Base-by-base conservation (phyloP, 495 filamentous ascomycete species). In the Geopyxis carbonaria region DNA sequence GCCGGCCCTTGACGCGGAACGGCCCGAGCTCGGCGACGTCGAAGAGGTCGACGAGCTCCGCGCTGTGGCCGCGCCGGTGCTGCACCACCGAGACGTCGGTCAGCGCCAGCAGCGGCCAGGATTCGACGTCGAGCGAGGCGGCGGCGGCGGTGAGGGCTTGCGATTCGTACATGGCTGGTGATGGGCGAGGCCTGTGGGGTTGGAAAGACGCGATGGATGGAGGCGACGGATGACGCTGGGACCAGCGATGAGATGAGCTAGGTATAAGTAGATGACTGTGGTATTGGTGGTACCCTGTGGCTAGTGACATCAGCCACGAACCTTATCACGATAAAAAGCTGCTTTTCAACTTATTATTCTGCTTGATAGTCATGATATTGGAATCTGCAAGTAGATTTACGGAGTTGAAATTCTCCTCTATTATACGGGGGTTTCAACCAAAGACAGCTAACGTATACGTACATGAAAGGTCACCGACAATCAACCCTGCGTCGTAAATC, bases 31-130 rank as follows among this genome's bases (percentile, higher is more conserved):
- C 47, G 13, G 31, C 31, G 6, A 53, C 48, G 22, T 53, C 35
- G 9, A 52, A 37, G 3, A 53, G 47, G 16, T 53, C 48, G 21
- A 40, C 44, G 7, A 51, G 24, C 5, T 13, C 34, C 14, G 22
- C 34, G 19, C 19, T n/a, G 11, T 29, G 33, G 5, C 34, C 34
- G 10, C 34, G 15, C 11, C 39, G 31, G 8, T 34, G 40, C 15
- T 14, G 25, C 6, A 39, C 37, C 13, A 47, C 47, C 10, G 31
- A 34, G 15, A 28, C 50, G 15, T 53, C 42, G 2, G 36, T 51
- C 18, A 53, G 48, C 30, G 46, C 44, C 11, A 53, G 39, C 8
- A 43, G 35, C 6, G 50, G 50, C 48, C 47, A 53, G 19, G 28
- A 23, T 1, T 47, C 44, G 11, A 31, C 25, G 29, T 51, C 39